A percentile compares a stretch with the other conserved stretches of the same genome.
phyloP scores from a whole-genome alignment of 129 eudicot genomes.

The Lactuca sativa region DNA sequence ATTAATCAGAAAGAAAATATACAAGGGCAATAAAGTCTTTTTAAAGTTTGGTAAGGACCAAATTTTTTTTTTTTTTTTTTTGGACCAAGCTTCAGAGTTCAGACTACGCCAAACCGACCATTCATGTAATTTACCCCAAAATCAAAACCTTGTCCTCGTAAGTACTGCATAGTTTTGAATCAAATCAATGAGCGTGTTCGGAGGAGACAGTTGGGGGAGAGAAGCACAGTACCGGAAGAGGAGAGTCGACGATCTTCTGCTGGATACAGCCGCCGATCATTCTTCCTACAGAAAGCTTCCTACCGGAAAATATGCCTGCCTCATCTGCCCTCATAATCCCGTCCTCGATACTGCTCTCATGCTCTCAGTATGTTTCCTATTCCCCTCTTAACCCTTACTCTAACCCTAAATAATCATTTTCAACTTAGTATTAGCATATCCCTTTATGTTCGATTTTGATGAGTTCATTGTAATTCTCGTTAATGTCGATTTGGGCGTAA shows the following conservation, averaged over 20 bases:
- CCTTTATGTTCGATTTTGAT: neutral
- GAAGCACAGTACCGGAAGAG: slow-evolving; percentile 65
- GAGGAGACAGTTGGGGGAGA: slow-evolving; percentile 79
- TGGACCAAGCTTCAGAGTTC: no score
- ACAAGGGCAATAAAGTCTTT: no score
- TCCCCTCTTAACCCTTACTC: slow-evolving; percentile 10
- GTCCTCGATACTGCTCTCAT: slow-evolving; percentile 59
- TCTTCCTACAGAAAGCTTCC: slow-evolving; percentile 51
- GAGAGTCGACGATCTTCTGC: slow-evolving; percentile 54
- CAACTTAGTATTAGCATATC: neutral
- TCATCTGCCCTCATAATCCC: slow-evolving; percentile 65
- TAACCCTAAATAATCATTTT: neutral
- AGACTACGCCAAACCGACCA: no score
- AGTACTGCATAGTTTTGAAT: no score
- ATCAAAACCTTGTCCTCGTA: no score
- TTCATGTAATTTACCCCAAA: no score
- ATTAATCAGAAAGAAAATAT: no score
- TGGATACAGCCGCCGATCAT: slow-evolving; percentile 30
- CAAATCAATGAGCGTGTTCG: slow-evolving; percentile 64
- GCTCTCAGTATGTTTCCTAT: slow-evolving; percentile 46
- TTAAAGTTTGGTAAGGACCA: no score
- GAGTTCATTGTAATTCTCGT: neutral
- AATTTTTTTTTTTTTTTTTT: no score
- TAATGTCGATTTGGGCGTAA: no score
- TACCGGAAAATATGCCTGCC: slow-evolving; percentile 63